These are phyloP conservation scores for Claviceps sorghi DNA, from an alignment of 2,329 filamentous ascomycete genomes.

Conservation along the genomic window DNA sequence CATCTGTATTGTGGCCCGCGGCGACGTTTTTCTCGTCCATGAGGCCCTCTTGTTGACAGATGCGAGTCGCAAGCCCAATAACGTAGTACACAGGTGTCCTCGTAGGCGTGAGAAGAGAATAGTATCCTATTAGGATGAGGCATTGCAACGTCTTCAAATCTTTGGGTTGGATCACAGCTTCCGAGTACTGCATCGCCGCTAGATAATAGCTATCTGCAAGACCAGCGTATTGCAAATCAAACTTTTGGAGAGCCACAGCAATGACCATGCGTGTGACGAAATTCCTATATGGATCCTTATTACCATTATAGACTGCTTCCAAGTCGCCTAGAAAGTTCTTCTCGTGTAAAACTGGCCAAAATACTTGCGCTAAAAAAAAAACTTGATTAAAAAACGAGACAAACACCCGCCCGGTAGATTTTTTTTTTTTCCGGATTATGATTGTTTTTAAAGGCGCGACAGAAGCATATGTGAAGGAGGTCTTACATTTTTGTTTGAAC, in stretches of 20 bases:
- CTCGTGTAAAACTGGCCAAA: conserved; percentile 80
- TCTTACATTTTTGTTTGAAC: conserved; percentile 68
- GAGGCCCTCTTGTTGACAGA: conserved; percentile 79
- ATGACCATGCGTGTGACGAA: conserved; percentile 85
- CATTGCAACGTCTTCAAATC: conserved; percentile 85
- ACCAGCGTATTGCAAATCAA: conserved; percentile 80
- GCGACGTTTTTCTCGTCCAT: conserved; percentile 80
- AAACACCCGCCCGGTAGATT: too few species aligned
- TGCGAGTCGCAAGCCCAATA: conserved; percentile 70
- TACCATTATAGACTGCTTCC: conserved; percentile 65
- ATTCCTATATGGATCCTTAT: conserved; percentile 65
- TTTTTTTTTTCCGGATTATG: background rate
- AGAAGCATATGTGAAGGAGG: background rate
- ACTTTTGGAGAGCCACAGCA: conserved; percentile 85
- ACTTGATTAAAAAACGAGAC: background rate
- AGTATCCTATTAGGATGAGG: conserved; percentile 72
- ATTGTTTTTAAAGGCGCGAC: too few species aligned
- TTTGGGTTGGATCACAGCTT: conserved; percentile 73
- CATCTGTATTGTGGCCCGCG: conserved; percentile 46
- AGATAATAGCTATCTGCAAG: conserved; percentile 91
- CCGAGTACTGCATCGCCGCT: conserved; percentile 70
- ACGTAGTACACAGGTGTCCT: conserved; percentile 88
- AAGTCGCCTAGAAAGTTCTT: conserved; percentile 61
- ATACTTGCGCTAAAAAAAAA: conserved; percentile 56
- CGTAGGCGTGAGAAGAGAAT: conserved; percentile 84